phyloP scores from a whole-genome alignment of 768 basidiomycete species.

The Mycena capillaripes region DNA sequence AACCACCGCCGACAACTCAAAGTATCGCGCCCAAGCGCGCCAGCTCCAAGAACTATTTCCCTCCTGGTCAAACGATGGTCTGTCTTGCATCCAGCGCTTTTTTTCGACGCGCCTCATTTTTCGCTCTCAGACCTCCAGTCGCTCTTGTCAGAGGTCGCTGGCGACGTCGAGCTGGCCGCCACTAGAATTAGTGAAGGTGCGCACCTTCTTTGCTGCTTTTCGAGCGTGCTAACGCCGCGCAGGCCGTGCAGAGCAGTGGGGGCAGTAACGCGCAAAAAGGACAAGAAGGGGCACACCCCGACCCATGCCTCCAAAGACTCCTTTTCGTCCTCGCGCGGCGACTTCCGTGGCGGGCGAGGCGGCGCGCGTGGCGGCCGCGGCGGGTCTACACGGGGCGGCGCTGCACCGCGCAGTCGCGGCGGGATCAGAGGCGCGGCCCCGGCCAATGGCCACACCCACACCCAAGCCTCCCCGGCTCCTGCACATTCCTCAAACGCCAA shows the following conservation, averaged over 20 bases:
- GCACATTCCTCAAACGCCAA: conserved; percentile 55
- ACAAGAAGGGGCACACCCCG: conserved; percentile 74
- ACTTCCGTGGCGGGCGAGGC: conserved; percentile 74
- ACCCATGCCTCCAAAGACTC: conserved; percentile 67
- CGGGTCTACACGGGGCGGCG: conserved; percentile 72
- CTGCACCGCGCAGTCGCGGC: conserved; percentile 63
- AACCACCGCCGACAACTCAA: conserved; percentile 52
- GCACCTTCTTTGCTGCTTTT: conserved; percentile 34
- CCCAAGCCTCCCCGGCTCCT: conserved; percentile 38
- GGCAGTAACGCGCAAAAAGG: conserved; percentile 90
- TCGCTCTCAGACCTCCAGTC: conserved; percentile 71
- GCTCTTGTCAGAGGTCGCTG: conserved; percentile 74
- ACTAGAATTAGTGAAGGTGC: conserved; percentile 84
- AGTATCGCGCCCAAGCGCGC: conserved; percentile 66
- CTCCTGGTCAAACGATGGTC: conserved; percentile 78
- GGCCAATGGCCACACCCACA: conserved; percentile 52
- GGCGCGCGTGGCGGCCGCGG: conserved; percentile 68
- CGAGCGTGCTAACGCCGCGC: conserved; percentile 38
- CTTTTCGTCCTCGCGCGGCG: conserved; percentile 58
- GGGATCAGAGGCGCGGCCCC: conserved; percentile 55
- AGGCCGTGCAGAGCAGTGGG: conserved; percentile 88
- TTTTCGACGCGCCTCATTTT: conserved; percentile 44
- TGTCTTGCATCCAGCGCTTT: conserved; percentile 32
- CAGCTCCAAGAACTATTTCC: conserved; percentile 83
- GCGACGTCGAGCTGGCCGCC: conserved; percentile 79